Percentiles rank a stretch among this genome's conserved stretches.
Evolutionary conservation across 2,329 filamentous ascomycete species (phyloP).

Genomic region (Ophiocordyceps camponoti-leonardi): DNA sequence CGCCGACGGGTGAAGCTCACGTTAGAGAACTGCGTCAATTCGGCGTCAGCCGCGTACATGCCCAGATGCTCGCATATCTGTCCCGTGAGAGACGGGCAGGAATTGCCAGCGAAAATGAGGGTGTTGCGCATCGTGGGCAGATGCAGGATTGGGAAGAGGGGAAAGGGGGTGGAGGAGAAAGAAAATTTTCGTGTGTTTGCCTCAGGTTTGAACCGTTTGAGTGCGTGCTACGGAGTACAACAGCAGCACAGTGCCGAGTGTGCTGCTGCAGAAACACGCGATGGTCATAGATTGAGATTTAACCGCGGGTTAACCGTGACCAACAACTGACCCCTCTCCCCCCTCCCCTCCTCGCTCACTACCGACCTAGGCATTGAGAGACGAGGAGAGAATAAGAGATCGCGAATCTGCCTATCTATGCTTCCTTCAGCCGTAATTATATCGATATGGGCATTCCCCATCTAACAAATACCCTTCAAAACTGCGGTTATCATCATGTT

Average conservation of each 20-base stretch:
- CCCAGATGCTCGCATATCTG: constrained; percentile 54
- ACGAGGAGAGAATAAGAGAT: too few species aligned
- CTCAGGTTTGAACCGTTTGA: background rate
- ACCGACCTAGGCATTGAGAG: too few species aligned
- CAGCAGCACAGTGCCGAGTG: too few species aligned
- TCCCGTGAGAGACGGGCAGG: constrained; percentile 44
- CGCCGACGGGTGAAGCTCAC: constrained; percentile 26
- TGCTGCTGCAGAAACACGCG: too few species aligned
- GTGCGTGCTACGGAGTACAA: background rate
- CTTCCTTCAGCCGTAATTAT: background rate
- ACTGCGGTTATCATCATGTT: constrained; percentile 20
- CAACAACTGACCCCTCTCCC: too few species aligned
- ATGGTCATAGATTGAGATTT: too few species aligned
- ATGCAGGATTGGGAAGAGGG: constrained; percentile 1
- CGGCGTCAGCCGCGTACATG: constrained; percentile 45
- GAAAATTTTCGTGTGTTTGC: background rate
- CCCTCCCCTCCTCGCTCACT: too few species aligned
- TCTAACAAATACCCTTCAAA: constrained; percentile 34
- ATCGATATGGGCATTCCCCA: constrained; percentile 40
- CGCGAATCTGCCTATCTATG: background rate
- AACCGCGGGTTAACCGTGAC: too few species aligned
- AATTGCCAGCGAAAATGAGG: constrained; percentile 50
- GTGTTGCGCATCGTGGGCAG: constrained; percentile 41
- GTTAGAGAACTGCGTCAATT: constrained; percentile 56
- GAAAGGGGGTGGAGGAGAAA: constrained; percentile 3